Evolutionary conservation across 305 asterid genomes (phyloP), one percentile per base, ranked within the genome.

Genomic region (Rubia tinctorum): DNA sequence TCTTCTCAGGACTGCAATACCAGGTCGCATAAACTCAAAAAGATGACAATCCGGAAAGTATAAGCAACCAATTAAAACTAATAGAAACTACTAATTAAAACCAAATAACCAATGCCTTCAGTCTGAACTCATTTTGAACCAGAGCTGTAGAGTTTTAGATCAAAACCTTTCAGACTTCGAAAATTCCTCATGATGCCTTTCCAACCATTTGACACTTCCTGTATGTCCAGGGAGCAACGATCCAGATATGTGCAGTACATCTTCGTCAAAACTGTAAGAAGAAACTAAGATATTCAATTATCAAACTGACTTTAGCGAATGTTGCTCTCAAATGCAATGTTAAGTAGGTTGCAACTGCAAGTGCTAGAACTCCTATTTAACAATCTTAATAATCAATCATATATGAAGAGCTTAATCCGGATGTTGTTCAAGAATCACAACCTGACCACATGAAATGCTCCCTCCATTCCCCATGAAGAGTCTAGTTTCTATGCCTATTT

Each of bases 151-250:
- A 59, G 70, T 27, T 69, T 47, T 22, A 37, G 43, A 56, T 40
- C 7, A 47, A 14, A 37, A 86, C 88, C 92, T 87, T 74, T 87
- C 87, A 66, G 77, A 78, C 68, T 77, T 82, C 73, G 80, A 65
- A 79, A 86, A 75, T 75, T 79, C 79, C 56, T 78, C 85, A 74
- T 75, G 34, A 73, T 88, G 80, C 75, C 25, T 80, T 75, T 84
- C 88, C 78, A 87, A 77, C 92, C 93, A 87, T 27, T 78, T 81
- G 23, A 83, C 80, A 56, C 83, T 79, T 79, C 93, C 96, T 17
- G 95, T 87, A 27, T 77, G 77, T 47, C 75, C 80, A 72, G 86
- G 84, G 71, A 65, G 76, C 76, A 88, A 77, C 30, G 91, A 83
- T 71, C 93, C 91, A 75, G 83, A 71, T 64, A 86, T 79, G 69